Base-by-base conservation (phyloP, 306 rosid genomes). In the Dalbergia oliveri region DNA sequence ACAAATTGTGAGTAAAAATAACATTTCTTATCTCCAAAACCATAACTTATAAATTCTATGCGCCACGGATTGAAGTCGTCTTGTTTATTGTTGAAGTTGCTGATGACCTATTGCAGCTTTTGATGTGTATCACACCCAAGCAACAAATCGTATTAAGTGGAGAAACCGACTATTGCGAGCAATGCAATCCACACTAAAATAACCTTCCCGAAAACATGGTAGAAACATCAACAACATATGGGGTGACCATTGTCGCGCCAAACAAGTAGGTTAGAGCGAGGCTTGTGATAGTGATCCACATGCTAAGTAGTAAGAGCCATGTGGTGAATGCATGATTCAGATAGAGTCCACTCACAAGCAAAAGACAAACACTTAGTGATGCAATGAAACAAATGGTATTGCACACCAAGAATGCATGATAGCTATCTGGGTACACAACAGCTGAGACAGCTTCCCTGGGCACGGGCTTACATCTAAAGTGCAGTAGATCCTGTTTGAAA, bases 341-440 rank as follows among this genome's bases (percentile, higher is more conserved):
- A 31, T 73, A 63, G 9, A 67, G 15, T 7, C 87, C 78, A 16
- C 77, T 79, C 0, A 73, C 8, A 4, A 79, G 69, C 57, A 79
- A 60, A 11, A 78, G 74, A 10, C 59, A 43, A 4, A 54, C 68
- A 8, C 19, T 8, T 4, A 45, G 11, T 12, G 74, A 45, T 6
- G 74, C 58, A 2, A 4, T 2, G 41, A 69, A 69, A 35, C 31
- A 12, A 8, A 61, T 26, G 43, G 66, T 12, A 33, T 61, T 61
- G 66, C 14, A 61, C 2, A 11, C 2, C 6, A 61, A 13, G 43
- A 61, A 61, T 6, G 15, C 0, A 0, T 11, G 1, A 31, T 21
- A 60, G 0, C 0, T 0, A 4, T 5, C 16, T 19, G 0, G 12
- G 15, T 60, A 4, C 35, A 10, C 4, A 11, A 2, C 10, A 5